These are phyloP conservation scores for Poteriospumella lacustris DNA, from an alignment of 108 stramenopile species.

Conservation along the genomic window DNA sequence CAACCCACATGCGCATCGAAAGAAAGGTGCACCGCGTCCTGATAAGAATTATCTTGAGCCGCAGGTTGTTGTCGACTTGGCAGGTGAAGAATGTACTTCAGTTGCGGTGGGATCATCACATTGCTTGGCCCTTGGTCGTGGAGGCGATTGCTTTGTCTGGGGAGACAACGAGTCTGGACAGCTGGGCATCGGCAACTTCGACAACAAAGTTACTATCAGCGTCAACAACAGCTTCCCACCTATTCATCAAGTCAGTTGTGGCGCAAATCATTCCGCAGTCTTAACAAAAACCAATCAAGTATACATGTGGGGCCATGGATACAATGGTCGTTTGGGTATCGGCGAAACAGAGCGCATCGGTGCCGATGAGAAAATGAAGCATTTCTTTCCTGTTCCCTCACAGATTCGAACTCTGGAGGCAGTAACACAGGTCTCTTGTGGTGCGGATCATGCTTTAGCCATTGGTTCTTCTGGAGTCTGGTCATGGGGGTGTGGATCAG, in stretches of 20 bases:
- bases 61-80: constrained; percentile 52
- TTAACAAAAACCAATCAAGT: constrained; percentile 34
- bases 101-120: constrained; percentile 9
- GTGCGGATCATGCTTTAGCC: constrained; percentile 59
- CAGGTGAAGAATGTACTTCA: constrained; percentile 58
- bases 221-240: constrained; percentile 1
- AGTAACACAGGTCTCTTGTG: constrained; percentile 57
- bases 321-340: constrained; percentile 52
- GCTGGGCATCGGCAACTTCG: constrained; percentile 51
- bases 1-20: constrained; percentile 28
- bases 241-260: constrained; percentile 35
- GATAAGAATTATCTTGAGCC: constrained; percentile 45
- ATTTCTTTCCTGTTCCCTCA: constrained; percentile 48
- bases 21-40: constrained; percentile 1
- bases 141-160: constrained; percentile 50
- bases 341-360: constrained; percentile 46
- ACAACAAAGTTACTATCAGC: constrained; percentile 17
- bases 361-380: constrained; percentile 32
- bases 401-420: constrained; percentile 45
- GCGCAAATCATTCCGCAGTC: constrained; percentile 53
- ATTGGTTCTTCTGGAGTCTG: constrained; percentile 48
- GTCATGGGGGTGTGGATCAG: constrained; percentile 63
- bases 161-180: constrained; percentile 58
- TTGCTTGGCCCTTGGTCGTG: background rate
- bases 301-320: constrained; percentile 55